A percentile compares a stretch with the other conserved stretches of the same genome.
These are phyloP conservation scores for Neonectria magnoliae DNA, from an alignment of 2,329 filamentous ascomycete genomes.

Conservation along the genomic window DNA sequence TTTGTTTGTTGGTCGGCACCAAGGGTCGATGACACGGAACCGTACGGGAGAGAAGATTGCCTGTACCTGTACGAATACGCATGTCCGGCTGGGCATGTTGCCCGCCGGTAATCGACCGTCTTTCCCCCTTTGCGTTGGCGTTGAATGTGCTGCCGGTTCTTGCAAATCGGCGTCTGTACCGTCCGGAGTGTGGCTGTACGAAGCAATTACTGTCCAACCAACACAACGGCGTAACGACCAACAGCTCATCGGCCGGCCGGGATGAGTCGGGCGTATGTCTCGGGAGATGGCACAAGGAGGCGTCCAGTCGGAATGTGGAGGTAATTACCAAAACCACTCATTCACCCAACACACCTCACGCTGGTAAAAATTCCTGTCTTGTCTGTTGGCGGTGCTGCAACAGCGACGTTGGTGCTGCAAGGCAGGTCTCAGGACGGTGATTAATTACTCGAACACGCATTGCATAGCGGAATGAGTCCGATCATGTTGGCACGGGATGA, in stretches of 20 bases:
- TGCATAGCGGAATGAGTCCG: conserved; percentile 4
- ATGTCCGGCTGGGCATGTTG: neutral
- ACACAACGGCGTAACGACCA: conserved; percentile 25
- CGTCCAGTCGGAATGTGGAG: conserved; percentile 25
- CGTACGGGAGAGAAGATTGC: neutral
- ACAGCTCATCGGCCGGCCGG: conserved; percentile 19
- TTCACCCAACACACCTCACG: conserved; percentile 4
- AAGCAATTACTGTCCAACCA: neutral
- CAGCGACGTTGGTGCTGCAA: neutral
- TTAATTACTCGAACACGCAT: neutral
- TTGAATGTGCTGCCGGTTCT: conserved; percentile 9
- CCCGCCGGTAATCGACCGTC: neutral
- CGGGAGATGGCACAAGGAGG: conserved; percentile 14
- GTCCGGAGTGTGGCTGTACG: conserved; percentile 5
- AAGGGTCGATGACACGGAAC: conserved; percentile 6
- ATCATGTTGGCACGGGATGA: conserved; percentile 3
- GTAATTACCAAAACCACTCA: neutral
- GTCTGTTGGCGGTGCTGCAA: conserved; percentile 4
- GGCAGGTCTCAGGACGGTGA: conserved; percentile 15
- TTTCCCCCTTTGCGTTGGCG: neutral
- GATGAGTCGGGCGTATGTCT: conserved; percentile 28
- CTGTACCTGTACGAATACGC: neutral
- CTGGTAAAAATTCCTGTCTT: neutral
- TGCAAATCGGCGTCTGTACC: neutral
- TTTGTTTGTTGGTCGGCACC: conserved; percentile 4